Evolutionary conservation across 805 yeast genomes (phyloP).

Genomic region (Lipomyces orientalis): DNA sequence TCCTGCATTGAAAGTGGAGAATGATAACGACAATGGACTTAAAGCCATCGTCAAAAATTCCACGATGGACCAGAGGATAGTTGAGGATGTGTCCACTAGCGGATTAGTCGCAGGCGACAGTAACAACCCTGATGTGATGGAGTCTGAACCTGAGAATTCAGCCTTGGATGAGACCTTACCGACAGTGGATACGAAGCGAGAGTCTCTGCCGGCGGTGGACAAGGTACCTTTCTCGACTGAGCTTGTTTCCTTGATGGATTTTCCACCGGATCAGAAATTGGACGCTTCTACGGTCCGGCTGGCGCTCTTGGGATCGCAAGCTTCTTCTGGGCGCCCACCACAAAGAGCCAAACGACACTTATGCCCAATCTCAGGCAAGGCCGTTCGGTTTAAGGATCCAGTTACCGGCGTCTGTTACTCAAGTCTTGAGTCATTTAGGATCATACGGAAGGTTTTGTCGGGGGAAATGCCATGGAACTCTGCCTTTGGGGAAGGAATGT

Average conservation of each 20-base stretch:
- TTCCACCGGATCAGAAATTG: constrained; percentile 13
- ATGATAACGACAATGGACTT: background rate
- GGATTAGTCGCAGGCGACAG: background rate
- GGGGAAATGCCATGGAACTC: constrained; percentile 61
- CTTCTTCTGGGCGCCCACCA: constrained; percentile 35
- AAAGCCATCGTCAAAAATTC: background rate
- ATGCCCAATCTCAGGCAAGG: constrained; percentile 78
- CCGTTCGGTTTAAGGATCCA: constrained; percentile 87
- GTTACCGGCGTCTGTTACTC: constrained; percentile 84
- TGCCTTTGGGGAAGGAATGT: constrained; percentile 48
- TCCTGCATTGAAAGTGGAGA: background rate
- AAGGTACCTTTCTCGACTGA: constrained; percentile 22
- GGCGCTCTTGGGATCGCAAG: constrained; percentile 66
- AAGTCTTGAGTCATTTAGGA: constrained; percentile 77
- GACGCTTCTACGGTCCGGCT: constrained; percentile 44
- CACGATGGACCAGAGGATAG: background rate
- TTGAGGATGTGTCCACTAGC: background rate
- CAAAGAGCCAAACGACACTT: constrained; percentile 65
- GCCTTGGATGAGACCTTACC: background rate
- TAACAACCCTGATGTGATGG: background rate
- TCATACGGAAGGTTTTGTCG: constrained; percentile 57
- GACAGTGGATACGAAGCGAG: background rate
- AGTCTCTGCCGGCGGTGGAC: background rate
- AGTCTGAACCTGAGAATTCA: background rate
- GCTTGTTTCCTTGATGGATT: constrained; percentile 21